Base-by-base conservation (phyloP, 2,329 filamentous ascomycete species). In the Drechslerella dactyloides region DNA sequence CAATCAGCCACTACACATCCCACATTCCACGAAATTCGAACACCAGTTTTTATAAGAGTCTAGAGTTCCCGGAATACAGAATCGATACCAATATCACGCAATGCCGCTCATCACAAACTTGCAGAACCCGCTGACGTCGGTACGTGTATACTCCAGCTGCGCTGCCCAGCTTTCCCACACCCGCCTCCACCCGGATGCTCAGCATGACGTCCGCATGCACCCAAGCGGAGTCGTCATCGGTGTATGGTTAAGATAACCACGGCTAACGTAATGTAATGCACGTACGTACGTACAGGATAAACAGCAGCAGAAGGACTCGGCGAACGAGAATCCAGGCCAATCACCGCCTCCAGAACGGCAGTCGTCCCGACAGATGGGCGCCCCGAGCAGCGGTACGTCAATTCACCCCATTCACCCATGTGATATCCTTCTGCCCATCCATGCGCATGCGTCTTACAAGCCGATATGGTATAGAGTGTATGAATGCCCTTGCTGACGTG, bases 101-200 rank as follows among this genome's bases (percentile, higher is more conserved):
- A 72, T 72, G 68, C 68, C 68, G 15, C 55, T 72, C n/a, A 51
- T 72, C 51, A 72, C 68, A 8, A 65, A 50, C 55, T 55, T 72
- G 40, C 68, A 72, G 35, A 72, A 72, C 51, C 68, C 68, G n/a
- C 68, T 72, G 8, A 72, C 68, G 48, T 48, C 54, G 5, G 61
- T 53, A 27, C 30, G 66, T 60, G 53, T 21, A 10, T 17, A n/a
- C 5, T n/a, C 40, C 48, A 3, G 11, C 8, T 33, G 27, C 17
- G 13, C 7, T 27, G 11, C 44, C n/a, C 15, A 19, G 19, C 3
- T 52, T 5, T 52, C 21, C 19, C 5, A 52, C 6, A 7, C 48
- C 48, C 48, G 24, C 48, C 4, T 23, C n/a, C 19, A 10, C 21
- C 19, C 44, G 17, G 6, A 48, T 8, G 33, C 33, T n/a, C n/a